Conservation (phyloP, 73 alveolate genomes). For the Halteria grandinella region DNA sequence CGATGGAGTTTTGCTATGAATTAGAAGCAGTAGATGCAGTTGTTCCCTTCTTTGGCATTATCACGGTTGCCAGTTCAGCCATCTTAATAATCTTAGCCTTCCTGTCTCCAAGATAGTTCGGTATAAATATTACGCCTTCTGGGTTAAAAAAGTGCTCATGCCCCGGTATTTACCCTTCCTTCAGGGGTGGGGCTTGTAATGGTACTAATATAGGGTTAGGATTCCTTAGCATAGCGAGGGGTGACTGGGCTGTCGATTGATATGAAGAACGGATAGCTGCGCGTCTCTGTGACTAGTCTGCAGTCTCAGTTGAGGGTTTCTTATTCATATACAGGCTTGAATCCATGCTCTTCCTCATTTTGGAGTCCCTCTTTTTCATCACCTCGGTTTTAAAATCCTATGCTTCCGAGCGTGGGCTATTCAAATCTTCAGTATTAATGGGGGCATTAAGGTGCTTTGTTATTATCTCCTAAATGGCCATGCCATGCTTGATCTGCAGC, state of each 20-base stretch:
- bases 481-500: constrained; percentile 25
- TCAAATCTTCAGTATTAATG: background rate
- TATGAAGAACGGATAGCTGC: background rate
- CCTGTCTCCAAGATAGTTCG: constrained; percentile 9
- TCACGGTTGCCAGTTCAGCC: too few species aligned
- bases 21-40: too few species aligned
- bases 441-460: background rate
- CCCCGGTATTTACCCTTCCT: background rate
- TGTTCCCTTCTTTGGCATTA: too few species aligned
- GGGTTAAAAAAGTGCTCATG: background rate
- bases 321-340: background rate
- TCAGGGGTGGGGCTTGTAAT: too few species aligned
- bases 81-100: constrained; percentile 27
- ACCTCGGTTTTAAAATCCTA: background rate
- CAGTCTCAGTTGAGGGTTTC: background rate
- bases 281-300: background rate
- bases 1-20: too few species aligned
- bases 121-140: constrained; percentile 7
- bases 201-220: too few species aligned
- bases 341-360: background rate
- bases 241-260: background rate
- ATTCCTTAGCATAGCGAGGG: background rate
- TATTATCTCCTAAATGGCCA: constrained; percentile 1
- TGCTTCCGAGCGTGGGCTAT: background rate
- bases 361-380: background rate